phyloP scores from a whole-genome alignment of 192 early-diverging fungal species.

The Martensiomyces pterosporus region DNA sequence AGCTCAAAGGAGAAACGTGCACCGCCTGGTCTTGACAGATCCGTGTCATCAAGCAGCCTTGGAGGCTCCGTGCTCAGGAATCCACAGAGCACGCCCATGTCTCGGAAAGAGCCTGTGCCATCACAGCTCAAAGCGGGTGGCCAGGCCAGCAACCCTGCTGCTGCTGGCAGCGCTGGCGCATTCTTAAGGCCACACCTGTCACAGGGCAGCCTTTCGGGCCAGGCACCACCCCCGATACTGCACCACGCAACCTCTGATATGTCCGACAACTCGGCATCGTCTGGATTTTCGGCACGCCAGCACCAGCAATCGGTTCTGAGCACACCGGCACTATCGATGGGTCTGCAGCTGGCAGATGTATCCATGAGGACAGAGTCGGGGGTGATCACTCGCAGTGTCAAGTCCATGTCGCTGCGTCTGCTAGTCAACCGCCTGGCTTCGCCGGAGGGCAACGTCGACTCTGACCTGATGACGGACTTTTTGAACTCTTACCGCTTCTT shows the following conservation, averaged over 20 bases:
- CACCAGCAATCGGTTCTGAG: constrained; percentile 7
- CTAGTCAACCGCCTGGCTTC: constrained; percentile 51
- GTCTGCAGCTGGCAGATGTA: constrained; percentile 37
- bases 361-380: constrained; percentile 47
- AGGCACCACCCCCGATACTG: constrained; percentile 9
- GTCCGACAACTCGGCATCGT: constrained; percentile 13
- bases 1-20: background rate
- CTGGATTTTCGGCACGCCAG: constrained; percentile 4
- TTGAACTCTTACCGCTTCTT: constrained; percentile 65
- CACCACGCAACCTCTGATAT: constrained; percentile 20
- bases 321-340: constrained; percentile 13
- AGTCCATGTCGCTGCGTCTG: constrained; percentile 43
- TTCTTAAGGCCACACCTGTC: constrained; percentile 14
- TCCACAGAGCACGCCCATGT: no score
- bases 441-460: constrained; percentile 54
- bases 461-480: constrained; percentile 60
- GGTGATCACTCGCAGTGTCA: constrained; percentile 45
- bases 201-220: constrained; percentile 16
- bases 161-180: background rate
- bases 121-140: no score
- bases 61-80: no score
- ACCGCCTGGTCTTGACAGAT: background rate
- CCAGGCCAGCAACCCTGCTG: background rate
- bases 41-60: background rate
- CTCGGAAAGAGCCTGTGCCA: no score